Evolutionary conservation across 2,329 filamentous ascomycete species (phyloP).

Genomic region (Westerdykella ornata): DNA sequence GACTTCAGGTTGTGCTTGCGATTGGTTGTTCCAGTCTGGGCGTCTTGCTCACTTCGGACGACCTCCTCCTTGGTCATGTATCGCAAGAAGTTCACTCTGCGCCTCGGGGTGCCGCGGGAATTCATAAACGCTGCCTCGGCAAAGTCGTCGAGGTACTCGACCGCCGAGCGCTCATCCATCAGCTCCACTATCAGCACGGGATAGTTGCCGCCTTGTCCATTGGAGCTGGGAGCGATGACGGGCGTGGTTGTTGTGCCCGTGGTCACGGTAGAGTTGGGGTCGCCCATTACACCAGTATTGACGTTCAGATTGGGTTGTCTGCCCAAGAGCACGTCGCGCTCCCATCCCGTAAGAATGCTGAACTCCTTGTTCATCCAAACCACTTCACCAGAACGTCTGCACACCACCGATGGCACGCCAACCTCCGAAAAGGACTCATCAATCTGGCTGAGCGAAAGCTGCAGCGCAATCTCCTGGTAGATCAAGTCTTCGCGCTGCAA

Average conservation of each 20-base stretch:
- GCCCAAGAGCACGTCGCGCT: conserved; percentile 78
- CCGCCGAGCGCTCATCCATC: conserved; percentile 85
- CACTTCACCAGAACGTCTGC: conserved; percentile 87
- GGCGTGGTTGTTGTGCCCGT: conserved; percentile 42
- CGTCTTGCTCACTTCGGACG: conserved; percentile 22
- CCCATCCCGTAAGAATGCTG: conserved; percentile 91
- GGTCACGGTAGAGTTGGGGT: conserved; percentile 35
- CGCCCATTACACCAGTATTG: conserved; percentile 57
- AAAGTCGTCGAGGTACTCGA: conserved; percentile 95
- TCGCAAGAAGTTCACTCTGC: conserved; percentile 79
- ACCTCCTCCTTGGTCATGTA: conserved; percentile 55
- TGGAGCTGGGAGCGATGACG: conserved; percentile 23
- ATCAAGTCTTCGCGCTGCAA: conserved; percentile 82
- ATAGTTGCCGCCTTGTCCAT: conserved; percentile 43
- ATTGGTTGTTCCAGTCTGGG: conserved; percentile 4
- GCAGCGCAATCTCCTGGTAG: conserved; percentile 97
- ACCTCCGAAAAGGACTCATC: conserved; percentile 85
- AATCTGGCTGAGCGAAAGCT: conserved; percentile 85
- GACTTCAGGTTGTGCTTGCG: conserved; percentile 17
- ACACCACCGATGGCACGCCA: conserved; percentile 86
- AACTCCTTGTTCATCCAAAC: conserved; percentile 95
- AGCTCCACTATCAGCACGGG: conserved; percentile 89
- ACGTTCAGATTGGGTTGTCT: conserved; percentile 82
- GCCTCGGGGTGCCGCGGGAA: conserved; percentile 74
- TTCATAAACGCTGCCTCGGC: conserved; percentile 88